A percentile compares a stretch with the other conserved stretches of the same genome.
Conservation (phyloP, 2,329 filamentous ascomycete genomes). For the Aspergillus versicolor region DNA sequence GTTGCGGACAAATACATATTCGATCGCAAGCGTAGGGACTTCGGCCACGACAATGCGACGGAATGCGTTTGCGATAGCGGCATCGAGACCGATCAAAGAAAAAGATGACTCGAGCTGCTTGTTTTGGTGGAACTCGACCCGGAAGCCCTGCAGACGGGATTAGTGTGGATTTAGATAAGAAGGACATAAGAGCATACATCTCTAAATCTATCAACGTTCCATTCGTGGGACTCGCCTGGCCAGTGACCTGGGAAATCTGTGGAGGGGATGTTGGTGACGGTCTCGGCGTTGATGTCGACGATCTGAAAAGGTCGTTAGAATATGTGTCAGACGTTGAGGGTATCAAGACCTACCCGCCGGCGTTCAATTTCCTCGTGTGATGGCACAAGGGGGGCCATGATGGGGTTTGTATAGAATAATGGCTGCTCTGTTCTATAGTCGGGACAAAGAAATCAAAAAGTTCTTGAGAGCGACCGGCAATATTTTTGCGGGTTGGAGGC, state of each 20-base stretch:
- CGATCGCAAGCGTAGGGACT: slow-evolving; percentile 90
- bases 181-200: slow-evolving; percentile 42
- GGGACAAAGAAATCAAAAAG: slow-evolving; percentile 29
- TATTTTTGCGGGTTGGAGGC: slow-evolving; percentile 30
- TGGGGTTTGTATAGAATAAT: slow-evolving; percentile 13
- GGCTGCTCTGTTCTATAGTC: slow-evolving; percentile 18
- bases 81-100: slow-evolving; percentile 88
- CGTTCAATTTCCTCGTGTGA: slow-evolving; percentile 45
- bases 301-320: slow-evolving; percentile 54
- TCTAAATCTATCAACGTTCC: slow-evolving; percentile 72
- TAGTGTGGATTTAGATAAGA: not conserved
- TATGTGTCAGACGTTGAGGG: not conserved
- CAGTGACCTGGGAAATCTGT: slow-evolving; percentile 92
- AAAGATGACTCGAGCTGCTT: slow-evolving; percentile 76
- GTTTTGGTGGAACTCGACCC: slow-evolving; percentile 82
- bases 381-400: slow-evolving; percentile 44
- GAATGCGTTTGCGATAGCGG: slow-evolving; percentile 93
- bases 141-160: slow-evolving; percentile 56
- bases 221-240: slow-evolving; percentile 81
- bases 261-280: slow-evolving; percentile 81
- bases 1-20: slow-evolving; percentile 88
- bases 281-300: slow-evolving; percentile 85
- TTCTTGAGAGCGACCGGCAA: slow-evolving; percentile 30
- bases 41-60: slow-evolving; percentile 93
- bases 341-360: slow-evolving; percentile 38